Evolutionary conservation across 2,329 filamentous ascomycete genomes (phyloP).

Genomic region (Gnomoniopsis sp.): DNA sequence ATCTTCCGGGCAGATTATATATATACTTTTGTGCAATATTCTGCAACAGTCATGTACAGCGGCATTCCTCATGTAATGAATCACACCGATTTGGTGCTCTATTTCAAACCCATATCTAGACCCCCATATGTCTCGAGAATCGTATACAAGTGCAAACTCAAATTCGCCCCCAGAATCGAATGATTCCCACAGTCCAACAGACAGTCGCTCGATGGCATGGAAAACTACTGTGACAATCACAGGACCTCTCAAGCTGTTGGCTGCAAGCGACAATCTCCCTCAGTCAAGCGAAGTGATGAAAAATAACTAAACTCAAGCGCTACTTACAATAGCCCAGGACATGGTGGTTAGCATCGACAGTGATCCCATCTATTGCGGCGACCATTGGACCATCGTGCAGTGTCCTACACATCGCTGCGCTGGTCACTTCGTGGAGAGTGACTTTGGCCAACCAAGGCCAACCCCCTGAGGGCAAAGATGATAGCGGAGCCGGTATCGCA

Average conservation of each 20-base stretch:
- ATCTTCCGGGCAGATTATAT: no score
- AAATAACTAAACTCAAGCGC: neutral
- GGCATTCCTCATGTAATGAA: no score
- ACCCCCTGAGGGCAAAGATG: slow-evolving; percentile 40
- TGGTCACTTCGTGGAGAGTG: slow-evolving; percentile 62
- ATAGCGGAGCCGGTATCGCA: slow-evolving; percentile 46
- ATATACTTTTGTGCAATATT: neutral
- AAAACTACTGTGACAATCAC: slow-evolving; percentile 3
- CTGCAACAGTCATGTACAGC: neutral
- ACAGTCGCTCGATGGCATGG: neutral
- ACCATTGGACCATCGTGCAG: slow-evolving; percentile 70
- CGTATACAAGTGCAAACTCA: neutral
- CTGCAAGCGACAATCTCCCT: neutral
- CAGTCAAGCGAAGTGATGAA: slow-evolving; percentile 3
- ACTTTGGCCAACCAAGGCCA: slow-evolving; percentile 43
- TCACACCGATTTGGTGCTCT: no score
- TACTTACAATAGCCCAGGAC: slow-evolving; percentile 20
- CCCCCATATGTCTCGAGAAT: neutral
- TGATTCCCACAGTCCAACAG: neutral
- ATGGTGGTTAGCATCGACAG: slow-evolving; percentile 39
- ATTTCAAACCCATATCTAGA: neutral
- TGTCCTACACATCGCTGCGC: slow-evolving; percentile 63
- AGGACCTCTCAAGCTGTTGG: neutral
- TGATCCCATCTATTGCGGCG: slow-evolving; percentile 59
- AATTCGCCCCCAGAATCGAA: neutral